Percentiles rank a stretch among this genome's conserved stretches.
These are phyloP conservation scores for Excoecaria cochinchinensis DNA, from an alignment of 345 rosid species.

Conservation along the genomic window DNA sequence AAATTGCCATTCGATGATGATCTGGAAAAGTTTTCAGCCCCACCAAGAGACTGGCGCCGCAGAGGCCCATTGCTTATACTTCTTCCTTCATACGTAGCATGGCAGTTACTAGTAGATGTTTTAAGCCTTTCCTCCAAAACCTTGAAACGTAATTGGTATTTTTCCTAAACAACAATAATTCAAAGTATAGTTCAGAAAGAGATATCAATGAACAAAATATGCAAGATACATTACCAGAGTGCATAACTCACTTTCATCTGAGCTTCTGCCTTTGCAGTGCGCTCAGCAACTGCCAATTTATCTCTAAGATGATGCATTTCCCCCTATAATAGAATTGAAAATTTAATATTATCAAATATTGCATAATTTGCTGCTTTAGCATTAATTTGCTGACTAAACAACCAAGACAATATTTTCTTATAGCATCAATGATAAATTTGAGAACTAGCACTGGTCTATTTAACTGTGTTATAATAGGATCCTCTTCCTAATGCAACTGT, in stretches of 20 bases:
- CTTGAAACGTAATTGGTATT: conserved; percentile 43
- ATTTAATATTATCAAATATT: not conserved
- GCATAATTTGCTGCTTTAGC: not conserved
- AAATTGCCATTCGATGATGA: conserved; percentile 31
- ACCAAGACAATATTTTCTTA: not conserved
- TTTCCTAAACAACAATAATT: conserved; percentile 35
- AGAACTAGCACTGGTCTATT: not conserved
- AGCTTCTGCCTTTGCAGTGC: conserved; percentile 51
- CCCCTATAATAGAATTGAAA: conserved; percentile 29
- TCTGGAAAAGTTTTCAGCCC: conserved; percentile 32
- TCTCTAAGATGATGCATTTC: conserved; percentile 55
- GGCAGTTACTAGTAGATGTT: conserved; percentile 28
- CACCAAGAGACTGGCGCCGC: conserved; percentile 42
- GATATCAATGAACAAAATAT: not conserved
- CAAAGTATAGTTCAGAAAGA: not conserved
- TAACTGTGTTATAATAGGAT: not conserved
- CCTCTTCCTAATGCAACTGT: not conserved
- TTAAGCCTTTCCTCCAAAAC: conserved; percentile 46
- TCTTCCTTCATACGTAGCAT: conserved; percentile 24
- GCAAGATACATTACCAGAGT: not conserved
- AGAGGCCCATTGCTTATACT: conserved; percentile 28
- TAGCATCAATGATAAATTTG: not conserved
- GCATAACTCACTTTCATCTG: conserved; percentile 38
- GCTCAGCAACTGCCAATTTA: conserved; percentile 44
- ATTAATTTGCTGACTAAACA: not conserved